Conservation (phyloP, 2,329 filamentous ascomycete species). For the Fusarium sp. region DNA sequence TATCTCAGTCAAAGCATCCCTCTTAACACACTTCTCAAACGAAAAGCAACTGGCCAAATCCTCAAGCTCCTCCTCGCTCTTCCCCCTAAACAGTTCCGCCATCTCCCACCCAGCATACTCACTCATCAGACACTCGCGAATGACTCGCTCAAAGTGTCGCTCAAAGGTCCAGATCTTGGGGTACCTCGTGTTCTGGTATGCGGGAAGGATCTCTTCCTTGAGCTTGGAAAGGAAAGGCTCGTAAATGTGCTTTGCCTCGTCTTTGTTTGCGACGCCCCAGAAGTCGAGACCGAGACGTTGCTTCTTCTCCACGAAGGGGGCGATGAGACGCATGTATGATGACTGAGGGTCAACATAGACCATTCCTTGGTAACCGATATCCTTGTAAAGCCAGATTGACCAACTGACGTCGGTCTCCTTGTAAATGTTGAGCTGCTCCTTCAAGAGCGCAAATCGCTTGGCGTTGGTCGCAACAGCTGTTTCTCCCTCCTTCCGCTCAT, state of each 20-base stretch:
- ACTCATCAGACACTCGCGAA: constrained; percentile 56
- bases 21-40: constrained; percentile 65
- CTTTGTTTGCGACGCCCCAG: constrained; percentile 59
- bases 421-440: constrained; percentile 56
- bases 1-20: constrained; percentile 64
- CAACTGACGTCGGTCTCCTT: constrained; percentile 57
- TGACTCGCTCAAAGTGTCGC: constrained; percentile 61
- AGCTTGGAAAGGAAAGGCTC: constrained; percentile 55
- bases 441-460: constrained; percentile 56
- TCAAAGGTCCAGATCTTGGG: constrained; percentile 64
- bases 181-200: constrained; percentile 58
- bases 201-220: constrained; percentile 57
- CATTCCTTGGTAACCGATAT: constrained; percentile 69
- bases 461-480: constrained; percentile 54
- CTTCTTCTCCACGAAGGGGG: constrained; percentile 68
- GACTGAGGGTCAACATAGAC: constrained; percentile 60
- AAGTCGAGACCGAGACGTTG: constrained; percentile 64
- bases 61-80: constrained; percentile 65
- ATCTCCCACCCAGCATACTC: constrained; percentile 66
- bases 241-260: constrained; percentile 52
- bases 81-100: constrained; percentile 65
- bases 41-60: constrained; percentile 64
- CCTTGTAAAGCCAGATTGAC: constrained; percentile 72
- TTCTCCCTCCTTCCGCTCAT: constrained; percentile 49
- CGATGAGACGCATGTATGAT: constrained; percentile 63